Base-by-base conservation (phyloP, 345 rosid species). In the Citrus australasica region DNA sequence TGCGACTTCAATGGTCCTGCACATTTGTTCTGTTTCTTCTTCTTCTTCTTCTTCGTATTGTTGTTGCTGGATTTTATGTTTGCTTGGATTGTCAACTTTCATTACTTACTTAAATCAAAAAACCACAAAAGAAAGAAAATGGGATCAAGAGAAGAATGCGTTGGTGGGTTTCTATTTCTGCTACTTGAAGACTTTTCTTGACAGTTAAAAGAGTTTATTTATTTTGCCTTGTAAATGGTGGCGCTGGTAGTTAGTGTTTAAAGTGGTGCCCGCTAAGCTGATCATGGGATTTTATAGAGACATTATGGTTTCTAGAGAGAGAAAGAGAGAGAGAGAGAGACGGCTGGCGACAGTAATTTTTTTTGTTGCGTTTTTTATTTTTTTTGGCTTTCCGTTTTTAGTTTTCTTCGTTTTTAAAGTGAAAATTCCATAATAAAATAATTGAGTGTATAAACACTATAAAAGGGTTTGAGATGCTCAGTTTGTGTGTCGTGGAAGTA, bases 1-100 rank as follows among this genome's bases (percentile, higher is more conserved):
- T 7, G 89, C 79, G 6, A 90, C 90, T 70, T 86, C 90, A 78
- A 89, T 89, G 32, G 85, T 86, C 72, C 48, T 78, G 80, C 87
- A 91, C 88, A 84, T 81, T 71, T 72, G 73, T 37, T 53, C 82
- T 22, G 64, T 75, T 4, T 56, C 74, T 33, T 10, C n/a, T 28
- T 38, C 16, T 42, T 35, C 75, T 4, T 56, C 74, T 33, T 9
- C 30, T 27, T 37, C 13, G 9, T 30, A 0, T 32, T 32, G 0
- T 32, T 10, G 32, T 28, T 25, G 55, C 3, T 16, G 19, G 1
- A 35, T 64, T 13, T 61, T 22, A 38, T 77, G 71, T 35, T 71
- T 60, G 35, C 61, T 60, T 42, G 46, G 7, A 33, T 69, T 40
- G 59, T 61, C 68, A 2, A 76, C 32, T 60, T 84, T 84, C 79